Percentiles rank a stretch among this genome's conserved stretches.
These are phyloP conservation scores for Trichosporon sp. DNA, from an alignment of 1,284 basidiomycete genomes.

Conservation along the genomic window DNA sequence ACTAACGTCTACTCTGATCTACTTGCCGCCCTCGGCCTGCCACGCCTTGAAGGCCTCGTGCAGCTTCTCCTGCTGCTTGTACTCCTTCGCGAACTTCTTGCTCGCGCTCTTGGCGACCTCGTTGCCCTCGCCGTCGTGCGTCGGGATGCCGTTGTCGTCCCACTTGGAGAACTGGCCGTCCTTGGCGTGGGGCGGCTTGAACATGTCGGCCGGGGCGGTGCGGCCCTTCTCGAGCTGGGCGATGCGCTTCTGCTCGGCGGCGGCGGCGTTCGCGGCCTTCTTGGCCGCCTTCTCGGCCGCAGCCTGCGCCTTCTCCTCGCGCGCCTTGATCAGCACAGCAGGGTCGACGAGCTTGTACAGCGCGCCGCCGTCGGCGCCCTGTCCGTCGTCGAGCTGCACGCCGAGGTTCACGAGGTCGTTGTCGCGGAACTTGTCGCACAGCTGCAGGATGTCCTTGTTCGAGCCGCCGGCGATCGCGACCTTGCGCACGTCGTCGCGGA, in stretches of 20 bases:
- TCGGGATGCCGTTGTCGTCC: slow-evolving; percentile 79
- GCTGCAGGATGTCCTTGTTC: slow-evolving; percentile 67
- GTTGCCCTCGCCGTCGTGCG: slow-evolving; percentile 74
- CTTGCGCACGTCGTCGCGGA: slow-evolving; percentile 83
- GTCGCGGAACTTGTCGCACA: slow-evolving; percentile 88
- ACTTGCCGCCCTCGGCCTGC: slow-evolving; percentile 25
- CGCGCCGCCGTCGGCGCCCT: slow-evolving; percentile 87
- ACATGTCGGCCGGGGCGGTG: slow-evolving; percentile 69
- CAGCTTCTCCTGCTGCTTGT: slow-evolving; percentile 67
- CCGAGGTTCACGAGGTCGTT: slow-evolving; percentile 85
- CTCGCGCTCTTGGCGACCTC: slow-evolving; percentile 75
- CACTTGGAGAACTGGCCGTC: slow-evolving; percentile 69
- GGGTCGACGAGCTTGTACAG: slow-evolving; percentile 89
- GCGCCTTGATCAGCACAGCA: slow-evolving; percentile 70
- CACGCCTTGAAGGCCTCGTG: slow-evolving; percentile 61
- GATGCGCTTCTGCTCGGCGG: slow-evolving; percentile 66
- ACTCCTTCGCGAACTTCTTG: slow-evolving; percentile 80
- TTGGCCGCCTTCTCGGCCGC: slow-evolving; percentile 73
- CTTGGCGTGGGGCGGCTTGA: slow-evolving; percentile 71
- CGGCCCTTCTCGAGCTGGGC: slow-evolving; percentile 82
- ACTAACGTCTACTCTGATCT: neutral
- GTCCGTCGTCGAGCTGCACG: slow-evolving; percentile 86
- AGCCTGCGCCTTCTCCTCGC: slow-evolving; percentile 82
- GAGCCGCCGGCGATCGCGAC: slow-evolving; percentile 71
- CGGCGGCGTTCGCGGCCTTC: slow-evolving; percentile 69